Evolutionary conservation across 371 early-diverging fungal genomes (phyloP), one percentile per base, ranked within the genome.

Genomic region (Zancudomyces culisetae): DNA sequence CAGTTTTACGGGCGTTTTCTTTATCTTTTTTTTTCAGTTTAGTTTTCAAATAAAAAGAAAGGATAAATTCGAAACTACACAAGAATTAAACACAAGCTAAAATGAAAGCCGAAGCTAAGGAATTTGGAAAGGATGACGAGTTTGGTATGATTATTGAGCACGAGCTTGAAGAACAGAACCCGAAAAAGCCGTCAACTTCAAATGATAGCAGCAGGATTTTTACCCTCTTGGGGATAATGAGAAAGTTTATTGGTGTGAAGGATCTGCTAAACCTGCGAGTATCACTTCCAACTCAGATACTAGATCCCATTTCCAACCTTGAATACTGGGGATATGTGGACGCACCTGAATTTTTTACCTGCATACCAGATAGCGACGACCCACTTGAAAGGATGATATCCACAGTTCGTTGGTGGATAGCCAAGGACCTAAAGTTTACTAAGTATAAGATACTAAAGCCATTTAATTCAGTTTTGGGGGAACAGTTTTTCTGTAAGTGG

Each of bases 281-380:
- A 43, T 78, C 79, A 39, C 63, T 82, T 45, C 83, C 83, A 30
- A 70, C 79, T 41, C 71, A 79, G 49, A 61, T 82, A 42, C 58
- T 82, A 49, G 79, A 79, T 42, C 81, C 83, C 3, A 66, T 73
- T 30, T 71, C 77, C 10, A 79, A 80, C 49, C 70, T 82, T 29
- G 81, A 82, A 62, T 76, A 76, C 64, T 82, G 80, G 78, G 76
- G 78, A 55, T 82, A 78, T 60, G 75, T 75, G 61, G 83, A 82
- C 55, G 73, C 78, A 2, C 80, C 83, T 2, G 78, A 79, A 51
- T 69, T 66, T 53, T 80, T 82, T 62, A 64, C 65, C 60, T 73
- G 76, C 27, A 70, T 80, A 30, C 59, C 69, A 3, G 77, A 77
- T 47, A 60, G 73, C 0, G 75, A 70, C 43, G 77, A 76, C 43